Conservation (phyloP, 1,284 basidiomycete genomes). For the Sphagnurus paluster region DNA sequence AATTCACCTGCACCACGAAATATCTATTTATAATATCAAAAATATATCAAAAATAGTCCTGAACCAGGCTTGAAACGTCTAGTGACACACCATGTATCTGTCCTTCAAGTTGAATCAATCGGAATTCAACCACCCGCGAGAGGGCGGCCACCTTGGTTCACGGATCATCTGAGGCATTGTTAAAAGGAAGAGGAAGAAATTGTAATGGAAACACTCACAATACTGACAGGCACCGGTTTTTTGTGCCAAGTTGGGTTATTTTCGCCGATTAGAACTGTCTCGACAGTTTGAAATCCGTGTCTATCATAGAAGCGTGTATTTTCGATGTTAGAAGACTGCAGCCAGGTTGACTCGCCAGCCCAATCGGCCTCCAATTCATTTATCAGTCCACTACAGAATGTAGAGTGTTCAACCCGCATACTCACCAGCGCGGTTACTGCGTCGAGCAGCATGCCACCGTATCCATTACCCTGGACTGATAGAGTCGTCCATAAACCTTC, state of each 20-base stretch:
- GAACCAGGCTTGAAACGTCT: too few species aligned
- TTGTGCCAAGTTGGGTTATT: slow-evolving; percentile 27
- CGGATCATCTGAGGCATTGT: slow-evolving; percentile 15
- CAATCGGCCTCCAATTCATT: slow-evolving; percentile 25
- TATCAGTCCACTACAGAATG: too few species aligned
- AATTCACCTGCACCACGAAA: too few species aligned
- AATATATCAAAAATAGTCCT: too few species aligned
- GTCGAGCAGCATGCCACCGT: slow-evolving; percentile 24
- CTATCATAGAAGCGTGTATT: slow-evolving; percentile 29
- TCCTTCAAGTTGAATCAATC: too few species aligned
- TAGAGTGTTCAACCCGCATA: too few species aligned
- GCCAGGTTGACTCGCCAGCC: slow-evolving; percentile 22
- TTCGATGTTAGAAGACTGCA: slow-evolving; percentile 26
- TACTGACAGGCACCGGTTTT: slow-evolving; percentile 24
- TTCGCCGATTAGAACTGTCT: slow-evolving; percentile 24
- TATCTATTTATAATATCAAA: too few species aligned
- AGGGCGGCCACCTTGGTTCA: slow-evolving; percentile 17
- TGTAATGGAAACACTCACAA: slow-evolving; percentile 25
- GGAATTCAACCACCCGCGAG: too few species aligned
- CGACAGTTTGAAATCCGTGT: slow-evolving; percentile 29
- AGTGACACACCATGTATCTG: too few species aligned
- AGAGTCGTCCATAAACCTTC: slow-evolving; percentile 22
- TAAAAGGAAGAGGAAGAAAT: background rate
- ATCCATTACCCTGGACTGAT: slow-evolving; percentile 22
- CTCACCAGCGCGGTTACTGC: slow-evolving; percentile 15